phyloP scores from a whole-genome alignment of 345 rosid species.

The Salix udensis region DNA sequence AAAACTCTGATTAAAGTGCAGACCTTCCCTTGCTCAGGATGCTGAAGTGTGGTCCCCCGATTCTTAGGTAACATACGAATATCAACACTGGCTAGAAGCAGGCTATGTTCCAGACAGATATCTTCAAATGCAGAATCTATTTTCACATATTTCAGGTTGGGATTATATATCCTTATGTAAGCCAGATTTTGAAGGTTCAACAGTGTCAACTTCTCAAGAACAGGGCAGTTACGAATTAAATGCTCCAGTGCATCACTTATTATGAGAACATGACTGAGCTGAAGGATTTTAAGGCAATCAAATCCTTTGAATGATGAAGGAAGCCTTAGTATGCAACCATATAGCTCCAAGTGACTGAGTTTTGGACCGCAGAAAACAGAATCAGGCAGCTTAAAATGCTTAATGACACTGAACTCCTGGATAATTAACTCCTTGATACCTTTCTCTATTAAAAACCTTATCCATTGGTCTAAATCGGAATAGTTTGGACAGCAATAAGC shows the following conservation, averaged over 20 bases:
- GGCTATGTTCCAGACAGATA: slow-evolving; percentile 21
- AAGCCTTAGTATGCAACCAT: slow-evolving; percentile 27
- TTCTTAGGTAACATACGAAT: slow-evolving; percentile 23
- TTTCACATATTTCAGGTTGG: slow-evolving; percentile 31
- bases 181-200: slow-evolving; percentile 23
- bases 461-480: slow-evolving; percentile 25
- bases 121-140: slow-evolving; percentile 28
- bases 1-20: slow-evolving; percentile 25
- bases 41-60: neutral
- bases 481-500: slow-evolving; percentile 19
- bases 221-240: slow-evolving; percentile 26
- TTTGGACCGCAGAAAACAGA: slow-evolving; percentile 27
- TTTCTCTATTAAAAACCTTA: slow-evolving; percentile 10
- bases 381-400: slow-evolving; percentile 26
- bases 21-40: slow-evolving; percentile 8
- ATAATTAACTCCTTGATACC: slow-evolving; percentile 29
- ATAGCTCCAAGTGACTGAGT: slow-evolving; percentile 32
- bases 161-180: slow-evolving; percentile 22
- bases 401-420: slow-evolving; percentile 16
- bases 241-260: slow-evolving; percentile 15
- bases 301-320: slow-evolving; percentile 24
- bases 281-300: slow-evolving; percentile 26
- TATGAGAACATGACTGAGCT: slow-evolving; percentile 24
- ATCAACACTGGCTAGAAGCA: slow-evolving; percentile 21
- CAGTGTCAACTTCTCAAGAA: slow-evolving; percentile 28